phyloP scores from a whole-genome alignment of 2,329 filamentous ascomycete genomes.

The Diaporthe sp. region DNA sequence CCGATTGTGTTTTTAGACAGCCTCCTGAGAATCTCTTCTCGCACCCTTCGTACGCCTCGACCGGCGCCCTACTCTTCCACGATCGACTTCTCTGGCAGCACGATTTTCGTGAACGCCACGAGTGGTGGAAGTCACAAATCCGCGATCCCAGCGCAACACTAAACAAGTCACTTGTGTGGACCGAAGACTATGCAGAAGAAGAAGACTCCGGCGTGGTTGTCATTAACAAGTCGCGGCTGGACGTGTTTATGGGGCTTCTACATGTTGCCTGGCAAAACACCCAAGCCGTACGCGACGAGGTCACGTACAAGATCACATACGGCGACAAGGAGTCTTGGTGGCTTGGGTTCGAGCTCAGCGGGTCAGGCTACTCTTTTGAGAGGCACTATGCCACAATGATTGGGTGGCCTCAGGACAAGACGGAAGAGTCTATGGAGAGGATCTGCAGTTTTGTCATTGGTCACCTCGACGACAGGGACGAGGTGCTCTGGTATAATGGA shows the following conservation, averaged over 20 bases:
- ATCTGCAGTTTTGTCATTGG: constrained; percentile 3
- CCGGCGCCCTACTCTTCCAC: neutral
- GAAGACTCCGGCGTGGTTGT: constrained; percentile 58
- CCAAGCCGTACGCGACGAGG: neutral
- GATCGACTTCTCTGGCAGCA: constrained; percentile 5
- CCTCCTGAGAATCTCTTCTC: neutral
- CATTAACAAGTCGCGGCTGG: constrained; percentile 52
- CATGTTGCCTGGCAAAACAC: constrained; percentile 1
- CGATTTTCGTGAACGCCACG: neutral
- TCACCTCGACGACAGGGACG: neutral
- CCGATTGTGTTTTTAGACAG: neutral
- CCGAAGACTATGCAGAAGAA: constrained; percentile 57
- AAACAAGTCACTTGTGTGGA: constrained; percentile 54
- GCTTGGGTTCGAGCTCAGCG: neutral
- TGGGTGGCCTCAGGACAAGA: neutral
- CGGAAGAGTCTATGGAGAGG: neutral
- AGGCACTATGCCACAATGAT: neutral
- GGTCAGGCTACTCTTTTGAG: neutral
- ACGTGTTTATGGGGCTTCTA: neutral
- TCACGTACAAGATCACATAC: neutral
- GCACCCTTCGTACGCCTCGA: neutral
- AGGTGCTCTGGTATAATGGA: neutral
- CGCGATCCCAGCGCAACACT: constrained; percentile 40
- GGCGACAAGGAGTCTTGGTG: constrained; percentile 4
- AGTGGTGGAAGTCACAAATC: neutral